Conservation (phyloP, 768 basidiomycete genomes). For the Cyclocybe aegerita region DNA sequence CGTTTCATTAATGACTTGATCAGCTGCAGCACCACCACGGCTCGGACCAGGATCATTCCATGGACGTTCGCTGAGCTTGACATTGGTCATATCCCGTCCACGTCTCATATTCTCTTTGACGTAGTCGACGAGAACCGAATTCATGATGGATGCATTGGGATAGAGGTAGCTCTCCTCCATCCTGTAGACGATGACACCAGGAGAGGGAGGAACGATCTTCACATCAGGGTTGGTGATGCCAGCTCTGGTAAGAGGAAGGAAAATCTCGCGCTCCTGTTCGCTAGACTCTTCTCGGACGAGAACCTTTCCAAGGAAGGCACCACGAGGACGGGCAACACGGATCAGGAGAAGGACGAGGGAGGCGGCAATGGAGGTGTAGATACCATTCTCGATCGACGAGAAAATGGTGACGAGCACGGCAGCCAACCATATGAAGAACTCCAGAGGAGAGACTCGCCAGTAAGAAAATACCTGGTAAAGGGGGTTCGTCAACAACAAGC, state of each 20-base stretch:
- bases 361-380: conserved; percentile 82
- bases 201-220: conserved; percentile 73
- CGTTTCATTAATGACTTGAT: conserved; percentile 47
- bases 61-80: conserved; percentile 70
- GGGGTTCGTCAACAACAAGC: background rate
- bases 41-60: conserved; percentile 93
- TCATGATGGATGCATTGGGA: conserved; percentile 71
- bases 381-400: conserved; percentile 91
- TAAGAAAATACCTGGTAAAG: conserved; percentile 69
- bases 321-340: conserved; percentile 85
- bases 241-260: conserved; percentile 67
- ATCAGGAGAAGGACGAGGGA: conserved; percentile 80
- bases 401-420: conserved; percentile 91
- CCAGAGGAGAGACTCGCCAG: conserved; percentile 93
- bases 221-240: conserved; percentile 68
- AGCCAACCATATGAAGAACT: conserved; percentile 86
- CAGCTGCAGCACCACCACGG: conserved; percentile 42
- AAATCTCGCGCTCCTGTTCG: conserved; percentile 68
- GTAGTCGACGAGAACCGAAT: conserved; percentile 74
- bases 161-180: conserved; percentile 90
- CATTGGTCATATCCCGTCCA: conserved; percentile 68
- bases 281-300: conserved; percentile 46
- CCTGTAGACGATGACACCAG: conserved; percentile 89
- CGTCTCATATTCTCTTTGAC: conserved; percentile 77
- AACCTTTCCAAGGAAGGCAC: conserved; percentile 88